Percentiles rank a stretch among this genome's conserved stretches.
Evolutionary conservation across 1,284 basidiomycete species (phyloP).

Genomic region (Rhodotorula mucilaginosa): DNA sequence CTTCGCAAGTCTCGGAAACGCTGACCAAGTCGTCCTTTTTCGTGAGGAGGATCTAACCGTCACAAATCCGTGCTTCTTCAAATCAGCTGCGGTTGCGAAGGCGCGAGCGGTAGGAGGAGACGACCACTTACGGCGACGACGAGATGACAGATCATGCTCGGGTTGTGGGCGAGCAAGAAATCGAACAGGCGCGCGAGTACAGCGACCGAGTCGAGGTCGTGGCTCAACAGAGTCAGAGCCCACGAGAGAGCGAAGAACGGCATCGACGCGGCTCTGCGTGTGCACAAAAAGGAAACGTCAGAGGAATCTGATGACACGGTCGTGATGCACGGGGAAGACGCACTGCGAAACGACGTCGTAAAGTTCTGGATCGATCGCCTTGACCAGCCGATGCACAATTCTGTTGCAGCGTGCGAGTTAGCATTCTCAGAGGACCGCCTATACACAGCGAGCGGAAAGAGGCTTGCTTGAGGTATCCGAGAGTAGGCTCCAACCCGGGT

Average conservation of each 20-base stretch:
- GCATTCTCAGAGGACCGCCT: neutral
- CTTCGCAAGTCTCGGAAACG: conserved; percentile 11
- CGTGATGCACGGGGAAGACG: neutral
- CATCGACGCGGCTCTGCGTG: conserved; percentile 39
- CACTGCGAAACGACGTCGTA: conserved; percentile 35
- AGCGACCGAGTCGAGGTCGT: conserved; percentile 42
- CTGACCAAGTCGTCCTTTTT: conserved; percentile 39
- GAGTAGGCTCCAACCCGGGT: conserved; percentile 43
- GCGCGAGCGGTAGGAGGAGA: too few species aligned
- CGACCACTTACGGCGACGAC: conserved; percentile 41
- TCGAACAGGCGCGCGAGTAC: conserved; percentile 44
- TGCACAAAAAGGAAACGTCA: neutral
- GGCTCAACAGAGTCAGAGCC: conserved; percentile 46
- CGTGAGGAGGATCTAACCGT: conserved; percentile 36
- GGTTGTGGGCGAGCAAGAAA: conserved; percentile 45
- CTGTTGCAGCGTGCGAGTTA: conserved; percentile 13
- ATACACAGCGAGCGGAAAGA: too few species aligned
- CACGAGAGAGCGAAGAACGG: conserved; percentile 47
- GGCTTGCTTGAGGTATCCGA: conserved; percentile 45
- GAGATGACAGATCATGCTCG: conserved; percentile 46
- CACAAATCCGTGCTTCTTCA: neutral
- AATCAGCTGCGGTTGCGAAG: too few species aligned
- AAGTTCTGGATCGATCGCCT: conserved; percentile 35
- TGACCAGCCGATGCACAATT: conserved; percentile 38
- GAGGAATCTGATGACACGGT: too few species aligned